phyloP scores from a whole-genome alignment of 2,329 filamentous ascomycete species.

The Pseudogymnoascus verrucosus region DNA sequence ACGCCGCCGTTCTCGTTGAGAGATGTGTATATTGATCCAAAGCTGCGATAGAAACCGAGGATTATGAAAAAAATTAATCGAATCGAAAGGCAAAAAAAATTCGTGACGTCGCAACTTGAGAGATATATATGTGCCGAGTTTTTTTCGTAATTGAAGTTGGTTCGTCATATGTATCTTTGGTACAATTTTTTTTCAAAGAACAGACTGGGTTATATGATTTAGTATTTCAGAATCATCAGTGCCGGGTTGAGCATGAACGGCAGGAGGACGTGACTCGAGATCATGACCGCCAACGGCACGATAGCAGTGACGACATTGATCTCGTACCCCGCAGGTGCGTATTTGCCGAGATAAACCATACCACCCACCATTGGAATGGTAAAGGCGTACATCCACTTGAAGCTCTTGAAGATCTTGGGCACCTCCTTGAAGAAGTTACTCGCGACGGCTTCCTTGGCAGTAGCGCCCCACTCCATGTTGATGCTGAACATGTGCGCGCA shows the following conservation, averaged over 20 bases:
- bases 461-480: conserved; percentile 45
- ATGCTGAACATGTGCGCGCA: conserved; percentile 36
- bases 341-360: conserved; percentile 23
- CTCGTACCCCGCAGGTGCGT: conserved; percentile 37
- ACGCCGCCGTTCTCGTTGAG: neutral
- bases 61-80: neutral
- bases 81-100: neutral
- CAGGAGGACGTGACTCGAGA: conserved; percentile 45
- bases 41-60: neutral
- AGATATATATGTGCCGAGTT: neutral
- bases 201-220: neutral
- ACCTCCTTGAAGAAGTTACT: conserved; percentile 50
- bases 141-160: neutral
- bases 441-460: conserved; percentile 48
- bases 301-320: conserved; percentile 52
- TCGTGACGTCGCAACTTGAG: neutral
- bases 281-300: conserved; percentile 45
- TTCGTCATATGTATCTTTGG: neutral
- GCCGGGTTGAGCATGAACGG: conserved; percentile 55
- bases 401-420: conserved; percentile 45
- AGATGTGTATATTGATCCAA: neutral
- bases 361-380: conserved; percentile 18
- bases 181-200: neutral
- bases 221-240: conserved; percentile 48
- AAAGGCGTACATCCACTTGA: conserved; percentile 41